phyloP scores from a whole-genome alignment of 192 early-diverging fungal species.

The Coemansia sp. region DNA sequence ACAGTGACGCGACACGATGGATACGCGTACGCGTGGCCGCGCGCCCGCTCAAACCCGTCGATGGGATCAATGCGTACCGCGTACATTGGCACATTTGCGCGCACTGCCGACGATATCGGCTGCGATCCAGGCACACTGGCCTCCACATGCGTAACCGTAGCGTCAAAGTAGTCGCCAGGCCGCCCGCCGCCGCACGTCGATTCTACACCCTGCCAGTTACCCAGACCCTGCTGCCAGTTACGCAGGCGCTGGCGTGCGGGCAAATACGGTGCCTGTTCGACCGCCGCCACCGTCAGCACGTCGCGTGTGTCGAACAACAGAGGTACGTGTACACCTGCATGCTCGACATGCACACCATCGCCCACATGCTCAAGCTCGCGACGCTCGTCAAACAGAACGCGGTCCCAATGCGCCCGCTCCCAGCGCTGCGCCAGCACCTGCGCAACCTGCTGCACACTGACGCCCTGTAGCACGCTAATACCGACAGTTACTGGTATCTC shows the following conservation, averaged over 20 bases:
- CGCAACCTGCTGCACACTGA: constrained; percentile 5
- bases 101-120: constrained; percentile 29
- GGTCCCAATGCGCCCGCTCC: constrained; percentile 20
- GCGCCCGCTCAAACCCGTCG: constrained; percentile 44
- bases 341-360: constrained; percentile 18
- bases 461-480: constrained; percentile 24
- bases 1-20: constrained; percentile 43
- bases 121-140: constrained; percentile 51
- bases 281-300: constrained; percentile 26
- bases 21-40: constrained; percentile 12
- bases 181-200: neutral
- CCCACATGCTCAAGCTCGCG: constrained; percentile 27
- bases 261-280: constrained; percentile 24
- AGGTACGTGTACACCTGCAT: constrained; percentile 27
- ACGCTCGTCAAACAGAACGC: constrained; percentile 21
- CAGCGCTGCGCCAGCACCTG: constrained; percentile 18
- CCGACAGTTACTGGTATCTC: constrained; percentile 43
- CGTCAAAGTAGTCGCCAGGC: constrained; percentile 31
- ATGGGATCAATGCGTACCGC: constrained; percentile 45
- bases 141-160: constrained; percentile 39
- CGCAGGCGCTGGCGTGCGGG: constrained; percentile 36
- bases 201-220: neutral
- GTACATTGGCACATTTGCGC: constrained; percentile 30
- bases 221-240: constrained; percentile 23
- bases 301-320: constrained; percentile 37